Evolutionary conservation across 1,284 basidiomycete genomes (phyloP).

Genomic region (Laetiporus sulphureus): DNA sequence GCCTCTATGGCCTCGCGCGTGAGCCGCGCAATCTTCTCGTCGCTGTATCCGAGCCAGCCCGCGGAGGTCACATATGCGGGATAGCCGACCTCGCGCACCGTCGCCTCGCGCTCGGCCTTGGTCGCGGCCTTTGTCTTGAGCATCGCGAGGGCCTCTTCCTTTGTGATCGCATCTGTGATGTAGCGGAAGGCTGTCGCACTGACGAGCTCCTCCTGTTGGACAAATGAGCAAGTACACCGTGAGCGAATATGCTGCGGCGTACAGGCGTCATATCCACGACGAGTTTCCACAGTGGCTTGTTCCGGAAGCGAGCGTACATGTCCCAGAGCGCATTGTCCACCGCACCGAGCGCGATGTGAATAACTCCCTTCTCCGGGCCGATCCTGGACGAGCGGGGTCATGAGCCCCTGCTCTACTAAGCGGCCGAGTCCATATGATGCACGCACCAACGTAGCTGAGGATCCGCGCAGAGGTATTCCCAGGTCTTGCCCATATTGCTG

Average conservation of each 20-base stretch:
- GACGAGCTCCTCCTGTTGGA: constrained; percentile 75
- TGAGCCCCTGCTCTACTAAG: no score
- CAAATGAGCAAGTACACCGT: neutral
- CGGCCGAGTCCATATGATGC: no score
- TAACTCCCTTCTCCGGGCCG: constrained; percentile 84
- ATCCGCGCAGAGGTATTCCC: constrained; percentile 78
- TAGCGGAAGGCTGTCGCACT: constrained; percentile 83
- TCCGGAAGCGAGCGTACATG: constrained; percentile 70
- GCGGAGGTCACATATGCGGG: constrained; percentile 94
- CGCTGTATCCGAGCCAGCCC: constrained; percentile 89
- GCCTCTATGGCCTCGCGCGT: constrained; percentile 80
- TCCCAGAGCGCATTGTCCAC: constrained; percentile 83
- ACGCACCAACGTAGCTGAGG: constrained; percentile 84
- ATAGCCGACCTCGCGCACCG: constrained; percentile 71
- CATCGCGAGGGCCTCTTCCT: constrained; percentile 82
- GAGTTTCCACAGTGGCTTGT: constrained; percentile 84
- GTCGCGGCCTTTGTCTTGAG: constrained; percentile 71
- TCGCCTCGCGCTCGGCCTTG: constrained; percentile 74
- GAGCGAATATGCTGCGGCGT: constrained; percentile 15
- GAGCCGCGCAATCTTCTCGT: constrained; percentile 85
- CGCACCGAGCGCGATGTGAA: constrained; percentile 77
- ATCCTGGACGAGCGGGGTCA: no score
- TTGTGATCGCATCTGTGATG: constrained; percentile 90
- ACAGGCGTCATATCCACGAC: constrained; percentile 80
- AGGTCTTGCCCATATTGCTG: constrained; percentile 81